These are phyloP conservation scores for Pseudocercospora eumusae DNA, from an alignment of 2,329 filamentous ascomycete genomes.

Conservation along the genomic window DNA sequence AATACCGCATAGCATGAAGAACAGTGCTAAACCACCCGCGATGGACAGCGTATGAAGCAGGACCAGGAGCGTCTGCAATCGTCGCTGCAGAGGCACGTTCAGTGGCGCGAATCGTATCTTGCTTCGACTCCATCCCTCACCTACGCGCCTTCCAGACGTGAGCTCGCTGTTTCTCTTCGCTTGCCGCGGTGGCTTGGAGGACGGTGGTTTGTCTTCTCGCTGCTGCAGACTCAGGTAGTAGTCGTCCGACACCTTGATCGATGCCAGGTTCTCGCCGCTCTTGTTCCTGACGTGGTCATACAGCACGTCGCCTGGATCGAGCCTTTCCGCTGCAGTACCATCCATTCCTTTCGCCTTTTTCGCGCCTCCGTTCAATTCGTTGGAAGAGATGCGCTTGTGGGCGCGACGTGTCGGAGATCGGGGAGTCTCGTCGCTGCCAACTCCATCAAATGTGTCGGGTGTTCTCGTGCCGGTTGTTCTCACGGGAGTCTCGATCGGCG, in stretches of 20 bases:
- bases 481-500: conserved; percentile 7
- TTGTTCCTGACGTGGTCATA: conserved; percentile 50
- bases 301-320: conserved; percentile 37
- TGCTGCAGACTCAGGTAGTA: conserved; percentile 34
- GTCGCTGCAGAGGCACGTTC: conserved; percentile 59
- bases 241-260: conserved; percentile 29
- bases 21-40: conserved; percentile 63
- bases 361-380: conserved; percentile 25
- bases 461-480: conserved; percentile 19
- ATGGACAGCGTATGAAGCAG: conserved; percentile 54
- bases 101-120: conserved; percentile 85
- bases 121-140: conserved; percentile 54
- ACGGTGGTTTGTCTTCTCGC: conserved; percentile 38
- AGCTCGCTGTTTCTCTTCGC: conserved; percentile 43
- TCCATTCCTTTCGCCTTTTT: conserved; percentile 25
- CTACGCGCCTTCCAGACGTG: conserved; percentile 55
- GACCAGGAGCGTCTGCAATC: conserved; percentile 53
- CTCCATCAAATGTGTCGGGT: conserved; percentile 33
- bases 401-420: conserved; percentile 32
- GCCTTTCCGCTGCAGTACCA: conserved; percentile 17
- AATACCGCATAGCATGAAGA: conserved; percentile 89
- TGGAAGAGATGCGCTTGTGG: conserved; percentile 5
- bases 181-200: conserved; percentile 27
- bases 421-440: conserved; percentile 37
- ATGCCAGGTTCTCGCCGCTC: conserved; percentile 47